Evolutionary conservation across 2,329 filamentous ascomycete genomes (phyloP).

Genomic region (Huntiella savannae): DNA sequence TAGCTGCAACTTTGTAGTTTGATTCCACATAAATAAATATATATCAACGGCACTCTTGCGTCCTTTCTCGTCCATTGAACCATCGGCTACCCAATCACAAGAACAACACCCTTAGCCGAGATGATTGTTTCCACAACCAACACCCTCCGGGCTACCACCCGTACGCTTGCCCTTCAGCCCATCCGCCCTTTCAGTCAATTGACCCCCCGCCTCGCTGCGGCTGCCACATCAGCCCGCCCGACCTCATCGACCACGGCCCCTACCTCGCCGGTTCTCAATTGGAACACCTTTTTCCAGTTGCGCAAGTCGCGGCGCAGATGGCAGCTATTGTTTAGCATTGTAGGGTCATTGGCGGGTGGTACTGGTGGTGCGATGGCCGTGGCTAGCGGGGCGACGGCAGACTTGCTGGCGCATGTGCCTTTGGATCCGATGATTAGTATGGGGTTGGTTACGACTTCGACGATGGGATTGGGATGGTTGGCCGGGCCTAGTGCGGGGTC

Average conservation of each 20-base stretch:
- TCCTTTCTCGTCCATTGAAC: no score
- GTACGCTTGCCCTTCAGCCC: slow-evolving; percentile 2
- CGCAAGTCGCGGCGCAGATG: slow-evolving; percentile 70
- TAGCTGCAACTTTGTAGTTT: no score
- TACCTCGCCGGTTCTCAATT: slow-evolving; percentile 38
- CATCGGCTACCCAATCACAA: no score
- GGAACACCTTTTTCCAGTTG: slow-evolving; percentile 85
- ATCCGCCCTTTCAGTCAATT: slow-evolving; percentile 11
- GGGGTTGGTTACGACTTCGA: slow-evolving; percentile 59
- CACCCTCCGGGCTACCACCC: neutral
- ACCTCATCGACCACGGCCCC: slow-evolving; percentile 13
- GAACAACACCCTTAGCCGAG: no score
- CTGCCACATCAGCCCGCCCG: slow-evolving; percentile 8
- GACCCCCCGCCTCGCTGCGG: slow-evolving; percentile 9
- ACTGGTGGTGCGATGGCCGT: slow-evolving; percentile 45
- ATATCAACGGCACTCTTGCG: no score
- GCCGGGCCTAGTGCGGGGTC: slow-evolving; percentile 68
- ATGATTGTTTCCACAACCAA: slow-evolving; percentile 4
- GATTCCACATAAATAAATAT: no score
- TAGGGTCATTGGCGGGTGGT: slow-evolving; percentile 43
- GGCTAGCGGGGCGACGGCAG: slow-evolving; percentile 52
- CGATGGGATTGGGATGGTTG: slow-evolving; percentile 71
- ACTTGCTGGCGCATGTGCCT: slow-evolving; percentile 50
- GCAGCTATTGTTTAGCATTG: slow-evolving; percentile 59
- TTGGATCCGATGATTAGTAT: slow-evolving; percentile 77